A percentile compares a stretch with the other conserved stretches of the same genome.
These are phyloP conservation scores for Flagelloscypha sp. DNA, from an alignment of 768 basidiomycete genomes.

Conservation along the genomic window DNA sequence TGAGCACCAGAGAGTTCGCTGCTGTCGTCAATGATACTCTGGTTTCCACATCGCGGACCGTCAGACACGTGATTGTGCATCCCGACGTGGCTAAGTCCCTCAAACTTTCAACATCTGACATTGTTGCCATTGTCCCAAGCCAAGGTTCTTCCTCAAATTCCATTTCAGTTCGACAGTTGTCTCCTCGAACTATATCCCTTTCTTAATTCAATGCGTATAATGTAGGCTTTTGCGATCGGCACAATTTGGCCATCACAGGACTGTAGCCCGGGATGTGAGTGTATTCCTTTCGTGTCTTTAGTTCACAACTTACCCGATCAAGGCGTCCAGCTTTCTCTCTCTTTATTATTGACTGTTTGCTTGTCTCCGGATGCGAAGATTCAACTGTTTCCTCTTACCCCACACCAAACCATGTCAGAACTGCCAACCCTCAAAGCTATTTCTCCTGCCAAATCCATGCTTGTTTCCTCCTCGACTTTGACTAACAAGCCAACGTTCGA, in stretches of 20 bases:
- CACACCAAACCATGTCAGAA: slow-evolving; percentile 27
- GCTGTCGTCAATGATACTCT: slow-evolving; percentile 11
- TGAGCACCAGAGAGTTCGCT: neutral
- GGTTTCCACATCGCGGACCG: slow-evolving; percentile 35
- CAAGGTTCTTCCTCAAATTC: neutral
- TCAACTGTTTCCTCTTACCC: slow-evolving; percentile 36
- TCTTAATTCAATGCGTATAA: slow-evolving; percentile 11
- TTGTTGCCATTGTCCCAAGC: slow-evolving; percentile 37
- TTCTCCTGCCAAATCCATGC: slow-evolving; percentile 11
- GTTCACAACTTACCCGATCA: slow-evolving; percentile 9
- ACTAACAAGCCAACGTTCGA: slow-evolving; percentile 27
- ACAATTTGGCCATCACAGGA: slow-evolving; percentile 71
- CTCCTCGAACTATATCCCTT: slow-evolving; percentile 4
- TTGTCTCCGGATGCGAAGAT: slow-evolving; percentile 41
- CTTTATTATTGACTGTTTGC: slow-evolving; percentile 54
- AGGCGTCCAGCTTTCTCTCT: slow-evolving; percentile 51
- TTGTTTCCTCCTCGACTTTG: slow-evolving; percentile 11
- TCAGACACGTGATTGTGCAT: slow-evolving; percentile 57
- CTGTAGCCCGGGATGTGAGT: slow-evolving; percentile 49
- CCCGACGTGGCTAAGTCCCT: slow-evolving; percentile 50
- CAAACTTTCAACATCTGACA: slow-evolving; percentile 63
- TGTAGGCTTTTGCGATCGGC: slow-evolving; percentile 58
- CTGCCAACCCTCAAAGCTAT: slow-evolving; percentile 41
- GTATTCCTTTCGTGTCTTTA: slow-evolving; percentile 5
- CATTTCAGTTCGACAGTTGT: slow-evolving; percentile 5